Percentiles rank a stretch among this genome's conserved stretches.
phyloP scores from a whole-genome alignment of 176 grass and related monocot species.

The Raddia guianensis region DNA sequence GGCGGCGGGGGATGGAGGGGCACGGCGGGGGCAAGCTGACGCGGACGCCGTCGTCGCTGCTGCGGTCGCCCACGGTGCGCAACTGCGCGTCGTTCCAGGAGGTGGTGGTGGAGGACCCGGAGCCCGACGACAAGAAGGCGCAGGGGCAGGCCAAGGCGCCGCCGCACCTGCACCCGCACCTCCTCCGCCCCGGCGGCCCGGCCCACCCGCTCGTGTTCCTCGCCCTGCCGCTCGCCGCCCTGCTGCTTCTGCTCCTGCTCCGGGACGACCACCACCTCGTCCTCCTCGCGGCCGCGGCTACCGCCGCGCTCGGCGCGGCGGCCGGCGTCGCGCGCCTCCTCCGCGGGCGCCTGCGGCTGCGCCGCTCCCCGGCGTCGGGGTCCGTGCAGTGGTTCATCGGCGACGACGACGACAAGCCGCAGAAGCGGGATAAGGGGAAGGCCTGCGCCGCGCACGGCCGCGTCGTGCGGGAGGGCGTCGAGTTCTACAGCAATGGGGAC shows the following conservation, averaged over 20 bases:
- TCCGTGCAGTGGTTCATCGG: constrained; percentile 76
- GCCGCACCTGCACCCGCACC: constrained; percentile 43
- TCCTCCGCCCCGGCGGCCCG: constrained; percentile 28
- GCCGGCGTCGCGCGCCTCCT: constrained; percentile 48
- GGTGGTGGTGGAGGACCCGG: constrained; percentile 56
- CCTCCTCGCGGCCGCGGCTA: constrained; percentile 44
- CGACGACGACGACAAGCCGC: constrained; percentile 51
- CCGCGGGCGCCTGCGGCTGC: constrained; percentile 43
- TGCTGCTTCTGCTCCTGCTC: constrained; percentile 61
- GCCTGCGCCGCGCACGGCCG: background rate
- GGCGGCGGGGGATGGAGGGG: constrained; percentile 42
- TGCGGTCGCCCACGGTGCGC: constrained; percentile 78
- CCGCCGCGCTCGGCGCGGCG: constrained; percentile 46
- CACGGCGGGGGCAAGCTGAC: constrained; percentile 62
- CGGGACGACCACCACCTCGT: constrained; percentile 41
- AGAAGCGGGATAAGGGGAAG: constrained; percentile 26
- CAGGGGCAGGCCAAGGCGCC: constrained; percentile 46
- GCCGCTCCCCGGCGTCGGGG: constrained; percentile 30
- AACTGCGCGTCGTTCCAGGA: constrained; percentile 66
- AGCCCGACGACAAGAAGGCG: constrained; percentile 62
- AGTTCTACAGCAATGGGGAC: constrained; percentile 68
- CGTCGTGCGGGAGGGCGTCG: constrained; percentile 60
- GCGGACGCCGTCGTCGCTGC: constrained; percentile 79
- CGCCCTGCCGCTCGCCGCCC: constrained; percentile 40
- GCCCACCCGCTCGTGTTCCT: constrained; percentile 42